Conservation (phyloP, 106 monocot species). For the Apostasia ramifera region DNA sequence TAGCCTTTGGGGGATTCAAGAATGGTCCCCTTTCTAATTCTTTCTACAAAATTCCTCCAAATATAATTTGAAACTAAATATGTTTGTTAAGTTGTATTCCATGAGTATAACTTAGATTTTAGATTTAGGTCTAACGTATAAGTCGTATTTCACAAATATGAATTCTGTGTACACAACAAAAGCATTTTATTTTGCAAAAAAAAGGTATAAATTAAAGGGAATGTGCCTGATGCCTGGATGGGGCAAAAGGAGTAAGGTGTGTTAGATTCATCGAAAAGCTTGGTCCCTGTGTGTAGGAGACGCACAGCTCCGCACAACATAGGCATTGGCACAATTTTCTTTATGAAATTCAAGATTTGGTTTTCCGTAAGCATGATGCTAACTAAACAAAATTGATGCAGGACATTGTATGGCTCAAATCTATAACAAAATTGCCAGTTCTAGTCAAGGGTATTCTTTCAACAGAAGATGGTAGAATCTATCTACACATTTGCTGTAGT, state of each 20-base stretch:
- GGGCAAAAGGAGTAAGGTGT: too few species aligned
- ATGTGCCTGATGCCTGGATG: too few species aligned
- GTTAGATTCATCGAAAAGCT: too few species aligned
- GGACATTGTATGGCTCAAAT: slow-evolving; percentile 73
- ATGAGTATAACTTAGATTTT: too few species aligned
- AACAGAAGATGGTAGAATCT: slow-evolving; percentile 59
- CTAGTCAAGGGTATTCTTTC: slow-evolving; percentile 66
- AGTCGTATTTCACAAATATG: too few species aligned
- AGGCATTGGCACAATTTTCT: too few species aligned
- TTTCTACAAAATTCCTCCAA: background rate
- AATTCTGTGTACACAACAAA: too few species aligned
- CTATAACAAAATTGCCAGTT: slow-evolving; percentile 66
- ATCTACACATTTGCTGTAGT: background rate
- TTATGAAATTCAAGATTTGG: background rate
- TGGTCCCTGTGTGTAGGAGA: background rate
- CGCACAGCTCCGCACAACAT: background rate
- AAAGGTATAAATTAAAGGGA: too few species aligned
- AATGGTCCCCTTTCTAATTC: background rate
- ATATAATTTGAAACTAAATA: too few species aligned
- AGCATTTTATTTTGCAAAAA: too few species aligned
- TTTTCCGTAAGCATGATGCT: background rate
- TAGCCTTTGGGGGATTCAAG: background rate
- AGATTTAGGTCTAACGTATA: too few species aligned
- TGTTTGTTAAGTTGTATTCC: too few species aligned
- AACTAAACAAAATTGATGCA: slow-evolving; percentile 7